Evolutionary conservation across 148 eudicot species (phyloP).

Genomic region (Amaranthus palmeri): DNA sequence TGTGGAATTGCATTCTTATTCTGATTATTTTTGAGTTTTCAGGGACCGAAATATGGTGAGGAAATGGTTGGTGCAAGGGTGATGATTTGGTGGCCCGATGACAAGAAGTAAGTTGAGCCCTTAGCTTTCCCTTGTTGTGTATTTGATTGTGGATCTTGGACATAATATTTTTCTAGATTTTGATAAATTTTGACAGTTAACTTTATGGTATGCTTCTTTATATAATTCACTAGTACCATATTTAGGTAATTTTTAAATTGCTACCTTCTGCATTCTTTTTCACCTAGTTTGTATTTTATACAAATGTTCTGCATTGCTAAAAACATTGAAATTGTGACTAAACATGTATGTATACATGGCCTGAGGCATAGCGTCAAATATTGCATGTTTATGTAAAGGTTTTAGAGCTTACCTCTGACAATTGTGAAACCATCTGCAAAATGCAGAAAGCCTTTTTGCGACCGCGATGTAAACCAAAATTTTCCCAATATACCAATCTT

Average conservation of each 20-base stretch:
- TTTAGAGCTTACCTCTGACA: too few species aligned
- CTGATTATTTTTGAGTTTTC: constrained; percentile 13
- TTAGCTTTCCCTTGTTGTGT: background rate
- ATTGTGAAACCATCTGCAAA: too few species aligned
- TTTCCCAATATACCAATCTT: too few species aligned
- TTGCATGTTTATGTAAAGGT: too few species aligned
- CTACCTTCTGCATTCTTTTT: background rate
- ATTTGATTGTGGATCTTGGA: background rate
- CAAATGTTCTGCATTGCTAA: background rate
- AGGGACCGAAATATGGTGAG: constrained; percentile 47
- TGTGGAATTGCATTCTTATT: background rate
- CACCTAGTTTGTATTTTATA: background rate
- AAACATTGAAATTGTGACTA: background rate
- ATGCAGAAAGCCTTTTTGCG: too few species aligned
- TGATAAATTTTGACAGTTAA: background rate
- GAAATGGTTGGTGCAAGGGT: constrained; percentile 52
- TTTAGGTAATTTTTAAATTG: background rate
- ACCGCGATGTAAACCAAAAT: too few species aligned
- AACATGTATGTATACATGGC: background rate
- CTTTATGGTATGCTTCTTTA: background rate
- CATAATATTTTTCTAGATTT: background rate
- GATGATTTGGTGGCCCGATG: constrained; percentile 86
- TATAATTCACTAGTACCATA: background rate
- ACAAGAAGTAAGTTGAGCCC: constrained; percentile 44
- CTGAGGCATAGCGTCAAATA: too few species aligned